Conservation (phyloP, 2,329 filamentous ascomycete genomes). For the Pseudocercospora pini-densiflorae region DNA sequence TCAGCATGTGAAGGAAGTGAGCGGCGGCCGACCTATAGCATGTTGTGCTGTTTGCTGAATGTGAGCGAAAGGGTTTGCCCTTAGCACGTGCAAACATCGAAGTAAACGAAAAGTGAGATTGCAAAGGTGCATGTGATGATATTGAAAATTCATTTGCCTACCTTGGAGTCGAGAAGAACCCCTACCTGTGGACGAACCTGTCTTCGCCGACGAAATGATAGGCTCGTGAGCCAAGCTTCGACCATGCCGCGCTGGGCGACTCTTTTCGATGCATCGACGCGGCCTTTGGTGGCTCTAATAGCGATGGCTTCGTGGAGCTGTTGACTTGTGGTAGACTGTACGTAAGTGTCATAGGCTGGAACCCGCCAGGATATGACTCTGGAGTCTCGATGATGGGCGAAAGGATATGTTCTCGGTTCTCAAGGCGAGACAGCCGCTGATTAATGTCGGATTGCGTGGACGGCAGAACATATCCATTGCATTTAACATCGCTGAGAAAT, state of each 20-base stretch:
- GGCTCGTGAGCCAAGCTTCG: constrained; percentile 12
- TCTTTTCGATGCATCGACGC: background rate
- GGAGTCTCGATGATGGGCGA: constrained; percentile 14
- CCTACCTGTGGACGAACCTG: constrained; percentile 12
- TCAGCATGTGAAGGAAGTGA: constrained; percentile 4
- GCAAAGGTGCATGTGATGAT: background rate
- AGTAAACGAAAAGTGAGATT: background rate
- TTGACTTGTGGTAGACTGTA: constrained; percentile 13
- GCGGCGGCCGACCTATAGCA: constrained; percentile 1
- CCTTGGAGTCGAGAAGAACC: background rate
- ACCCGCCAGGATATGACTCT: constrained; percentile 15
- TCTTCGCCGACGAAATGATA: constrained; percentile 17
- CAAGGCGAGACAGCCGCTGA: constrained; percentile 7
- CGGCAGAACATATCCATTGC: constrained; percentile 11
- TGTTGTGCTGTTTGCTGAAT: background rate
- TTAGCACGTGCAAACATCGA: background rate
- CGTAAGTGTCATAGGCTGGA: constrained; percentile 12
- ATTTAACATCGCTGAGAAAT: constrained; percentile 12
- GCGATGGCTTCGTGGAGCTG: constrained; percentile 12
- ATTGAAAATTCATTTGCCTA: background rate
- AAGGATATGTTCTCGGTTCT: constrained; percentile 15
- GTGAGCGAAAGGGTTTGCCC: background rate
- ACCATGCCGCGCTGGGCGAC: constrained; percentile 9
- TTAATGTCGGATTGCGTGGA: constrained; percentile 10
- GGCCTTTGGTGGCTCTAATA: constrained; percentile 1